Percentiles rank a stretch among this genome's conserved stretches.
phyloP scores from a whole-genome alignment of 352 stramenopile genomes.

The Globisporangium okanoganense region DNA sequence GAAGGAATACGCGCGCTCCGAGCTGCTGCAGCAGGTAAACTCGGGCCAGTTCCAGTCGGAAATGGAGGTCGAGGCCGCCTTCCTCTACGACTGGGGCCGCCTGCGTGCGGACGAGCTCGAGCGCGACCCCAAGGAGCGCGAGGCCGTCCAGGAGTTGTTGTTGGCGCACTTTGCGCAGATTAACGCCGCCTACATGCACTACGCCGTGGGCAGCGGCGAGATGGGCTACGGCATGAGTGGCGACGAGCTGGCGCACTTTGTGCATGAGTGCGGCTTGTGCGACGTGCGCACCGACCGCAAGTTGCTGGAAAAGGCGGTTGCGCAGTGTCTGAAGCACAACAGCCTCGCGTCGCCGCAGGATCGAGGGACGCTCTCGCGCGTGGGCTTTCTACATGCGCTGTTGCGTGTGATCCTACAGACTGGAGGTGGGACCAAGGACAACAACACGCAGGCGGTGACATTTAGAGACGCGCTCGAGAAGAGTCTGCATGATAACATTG shows the following conservation, averaged over 20 bases:
- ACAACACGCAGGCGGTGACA: conserved; percentile 10
- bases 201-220: conserved; percentile 61
- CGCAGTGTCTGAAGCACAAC: conserved; percentile 33
- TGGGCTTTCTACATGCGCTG: conserved; percentile 67
- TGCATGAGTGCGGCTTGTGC: conserved; percentile 63
- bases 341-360: conserved; percentile 47
- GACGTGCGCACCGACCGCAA: conserved; percentile 32
- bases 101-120: conserved; percentile 53
- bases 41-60: conserved; percentile 77
- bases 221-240: conserved; percentile 63
- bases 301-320: conserved; percentile 35
- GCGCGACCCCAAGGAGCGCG: conserved; percentile 38
- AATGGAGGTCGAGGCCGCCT: conserved; percentile 75
- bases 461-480: conserved; percentile 37
- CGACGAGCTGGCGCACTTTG: conserved; percentile 64
- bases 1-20: conserved; percentile 56
- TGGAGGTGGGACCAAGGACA: conserved; percentile 11
- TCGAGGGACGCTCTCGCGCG: conserved; percentile 50
- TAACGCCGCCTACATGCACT: conserved; percentile 74
- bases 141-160: conserved; percentile 53
- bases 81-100: conserved; percentile 73
- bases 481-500: conserved; percentile 36
- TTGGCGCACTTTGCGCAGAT: conserved; percentile 45
- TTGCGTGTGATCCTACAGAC: conserved; percentile 30
- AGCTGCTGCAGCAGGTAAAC: conserved; percentile 73